phyloP scores from a whole-genome alignment of 495 filamentous ascomycete species.

The Amniculicola lignicola region DNA sequence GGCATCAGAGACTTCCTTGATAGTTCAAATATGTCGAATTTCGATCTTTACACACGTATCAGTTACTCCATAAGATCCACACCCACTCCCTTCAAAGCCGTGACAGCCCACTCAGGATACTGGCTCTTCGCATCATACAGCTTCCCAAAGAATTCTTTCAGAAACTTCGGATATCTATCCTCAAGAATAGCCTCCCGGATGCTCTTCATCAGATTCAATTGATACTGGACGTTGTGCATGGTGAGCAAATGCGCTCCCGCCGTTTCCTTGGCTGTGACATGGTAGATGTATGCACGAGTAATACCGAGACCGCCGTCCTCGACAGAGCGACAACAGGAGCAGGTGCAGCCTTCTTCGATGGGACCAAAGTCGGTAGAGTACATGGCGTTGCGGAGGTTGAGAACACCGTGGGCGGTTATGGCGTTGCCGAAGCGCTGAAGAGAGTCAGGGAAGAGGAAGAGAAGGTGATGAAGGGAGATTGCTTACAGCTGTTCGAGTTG shows the following conservation, averaged over 20 bases:
- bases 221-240: conserved; percentile 91
- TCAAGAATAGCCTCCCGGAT: conserved; percentile 76
- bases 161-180: conserved; percentile 74
- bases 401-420: conserved; percentile 71
- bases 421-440: conserved; percentile 83
- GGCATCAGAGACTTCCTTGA: no score
- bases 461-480: not conserved
- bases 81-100: conserved; percentile 77
- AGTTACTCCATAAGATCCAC: no score
- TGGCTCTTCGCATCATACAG: conserved; percentile 65
- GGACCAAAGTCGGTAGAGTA: conserved; percentile 79
- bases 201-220: conserved; percentile 74
- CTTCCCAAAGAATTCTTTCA: conserved; percentile 70
- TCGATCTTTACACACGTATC: no score
- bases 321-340: conserved; percentile 67
- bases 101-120: conserved; percentile 80
- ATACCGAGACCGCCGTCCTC: conserved; percentile 74
- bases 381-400: conserved; percentile 75
- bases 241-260: conserved; percentile 91
- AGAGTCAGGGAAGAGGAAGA: not conserved
- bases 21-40: no score
- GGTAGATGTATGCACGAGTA: conserved; percentile 85
- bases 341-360: conserved; percentile 77
- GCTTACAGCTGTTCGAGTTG: conserved; percentile 79
- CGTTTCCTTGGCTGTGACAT: conserved; percentile 90